phyloP scores from a whole-genome alignment of 768 basidiomycete genomes.

The Dendrothele bispora region DNA sequence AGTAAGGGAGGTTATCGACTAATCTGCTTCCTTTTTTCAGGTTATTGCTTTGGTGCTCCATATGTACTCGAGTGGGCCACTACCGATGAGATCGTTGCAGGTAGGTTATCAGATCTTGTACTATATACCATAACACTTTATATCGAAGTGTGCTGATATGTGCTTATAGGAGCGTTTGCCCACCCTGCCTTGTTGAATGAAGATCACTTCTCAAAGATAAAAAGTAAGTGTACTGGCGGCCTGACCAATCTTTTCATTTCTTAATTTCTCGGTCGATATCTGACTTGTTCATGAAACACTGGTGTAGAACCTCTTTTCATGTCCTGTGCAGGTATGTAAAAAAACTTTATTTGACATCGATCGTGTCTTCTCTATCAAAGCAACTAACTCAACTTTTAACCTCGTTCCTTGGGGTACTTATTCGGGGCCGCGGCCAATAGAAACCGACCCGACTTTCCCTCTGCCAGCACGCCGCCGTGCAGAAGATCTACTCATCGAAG shows the following conservation, averaged over 20 bases:
- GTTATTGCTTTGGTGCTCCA: slow-evolving; percentile 61
- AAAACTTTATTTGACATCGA: too few species aligned
- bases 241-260: neutral
- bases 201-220: slow-evolving; percentile 46
- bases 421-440: slow-evolving; percentile 16
- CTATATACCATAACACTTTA: neutral
- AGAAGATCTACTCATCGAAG: slow-evolving; percentile 54
- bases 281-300: neutral
- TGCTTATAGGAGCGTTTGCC: slow-evolving; percentile 51
- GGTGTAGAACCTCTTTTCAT: slow-evolving; percentile 59
- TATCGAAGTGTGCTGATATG: too few species aligned
- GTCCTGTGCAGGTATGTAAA: slow-evolving; percentile 49
- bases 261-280: neutral
- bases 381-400: slow-evolving; percentile 23
- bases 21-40: too few species aligned
- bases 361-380: neutral
- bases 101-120: slow-evolving; percentile 25
- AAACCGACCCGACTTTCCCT: slow-evolving; percentile 57
- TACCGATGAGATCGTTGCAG: slow-evolving; percentile 44
- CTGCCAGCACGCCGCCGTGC: slow-evolving; percentile 49
- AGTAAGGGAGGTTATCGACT: too few species aligned
- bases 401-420: too few species aligned
- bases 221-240: slow-evolving; percentile 48
- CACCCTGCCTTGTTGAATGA: slow-evolving; percentile 54
- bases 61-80: slow-evolving; percentile 46